Conservation (phyloP, 805 yeast species). For the Candida nemodendra region DNA sequence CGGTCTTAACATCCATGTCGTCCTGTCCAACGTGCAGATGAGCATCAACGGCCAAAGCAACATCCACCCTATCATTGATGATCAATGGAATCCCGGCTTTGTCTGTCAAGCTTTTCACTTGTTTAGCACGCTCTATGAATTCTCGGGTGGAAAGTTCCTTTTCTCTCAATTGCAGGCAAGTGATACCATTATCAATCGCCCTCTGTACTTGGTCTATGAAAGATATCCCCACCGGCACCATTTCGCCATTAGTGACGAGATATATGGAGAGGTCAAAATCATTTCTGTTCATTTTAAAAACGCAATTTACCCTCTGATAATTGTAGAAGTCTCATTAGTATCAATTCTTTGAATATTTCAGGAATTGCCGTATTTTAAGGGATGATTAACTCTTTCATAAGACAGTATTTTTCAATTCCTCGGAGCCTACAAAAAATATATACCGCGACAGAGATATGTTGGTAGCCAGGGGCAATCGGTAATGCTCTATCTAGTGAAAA, state of each 20-base stretch:
- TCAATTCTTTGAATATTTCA: too few relatives aligned
- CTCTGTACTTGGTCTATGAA: slow-evolving; percentile 60
- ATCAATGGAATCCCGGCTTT: slow-evolving; percentile 67
- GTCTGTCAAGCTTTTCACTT: slow-evolving; percentile 61
- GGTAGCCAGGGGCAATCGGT: too few relatives aligned
- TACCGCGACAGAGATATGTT: too few relatives aligned
- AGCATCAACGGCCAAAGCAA: slow-evolving; percentile 85
- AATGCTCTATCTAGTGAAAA: too few relatives aligned
- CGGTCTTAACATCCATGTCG: slow-evolving; percentile 67
- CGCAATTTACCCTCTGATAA: too few relatives aligned
- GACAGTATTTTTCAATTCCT: too few relatives aligned
- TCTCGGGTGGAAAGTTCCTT: slow-evolving; percentile 66
- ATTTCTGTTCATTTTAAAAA: slow-evolving; percentile 11
- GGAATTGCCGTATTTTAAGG: too few relatives aligned
- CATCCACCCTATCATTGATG: slow-evolving; percentile 84
- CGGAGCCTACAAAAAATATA: too few relatives aligned
- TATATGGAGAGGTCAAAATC: slow-evolving; percentile 60
- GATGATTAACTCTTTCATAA: too few relatives aligned
- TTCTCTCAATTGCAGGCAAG: slow-evolving; percentile 82
- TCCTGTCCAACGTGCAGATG: slow-evolving; percentile 93
- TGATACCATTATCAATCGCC: slow-evolving; percentile 70
- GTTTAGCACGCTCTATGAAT: slow-evolving; percentile 60
- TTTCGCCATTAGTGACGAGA: slow-evolving; percentile 75
- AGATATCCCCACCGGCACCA: slow-evolving; percentile 60
- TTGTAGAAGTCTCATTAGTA: too few relatives aligned